Evolutionary conservation across 2,329 filamentous ascomycete genomes (phyloP).

Genomic region (Ophiostoma quercus): DNA sequence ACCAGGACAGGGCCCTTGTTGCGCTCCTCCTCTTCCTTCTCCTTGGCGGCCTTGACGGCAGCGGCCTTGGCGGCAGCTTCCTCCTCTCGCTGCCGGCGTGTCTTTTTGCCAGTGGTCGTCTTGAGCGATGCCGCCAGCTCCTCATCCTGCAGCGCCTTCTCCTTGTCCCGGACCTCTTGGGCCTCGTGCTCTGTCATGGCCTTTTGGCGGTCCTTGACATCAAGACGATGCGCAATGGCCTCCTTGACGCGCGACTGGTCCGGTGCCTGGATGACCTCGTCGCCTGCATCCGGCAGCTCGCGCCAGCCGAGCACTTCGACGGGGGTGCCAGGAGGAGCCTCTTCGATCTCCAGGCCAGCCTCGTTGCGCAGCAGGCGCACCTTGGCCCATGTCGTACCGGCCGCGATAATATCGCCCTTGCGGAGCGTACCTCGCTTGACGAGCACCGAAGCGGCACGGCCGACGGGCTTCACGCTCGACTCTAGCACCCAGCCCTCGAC

Average conservation of each 20-base stretch:
- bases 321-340: slow-evolving; percentile 80
- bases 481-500: slow-evolving; percentile 94
- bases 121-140: background rate
- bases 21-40: slow-evolving; percentile 30
- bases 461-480: slow-evolving; percentile 77
- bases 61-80: slow-evolving; percentile 37
- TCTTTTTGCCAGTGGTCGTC: background rate
- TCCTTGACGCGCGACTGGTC: slow-evolving; percentile 65
- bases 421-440: slow-evolving; percentile 82
- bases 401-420: slow-evolving; percentile 76
- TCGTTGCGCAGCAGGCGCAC: slow-evolving; percentile 84
- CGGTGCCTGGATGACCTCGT: slow-evolving; percentile 76
- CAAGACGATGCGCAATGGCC: slow-evolving; percentile 70
- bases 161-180: slow-evolving; percentile 49
- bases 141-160: slow-evolving; percentile 1
- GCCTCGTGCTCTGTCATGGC: slow-evolving; percentile 79
- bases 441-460: slow-evolving; percentile 81
- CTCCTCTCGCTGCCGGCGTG: background rate
- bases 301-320: slow-evolving; percentile 95
- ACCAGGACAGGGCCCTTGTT: slow-evolving; percentile 48
- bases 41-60: slow-evolving; percentile 33
- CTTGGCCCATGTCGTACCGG: slow-evolving; percentile 80
- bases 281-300: slow-evolving; percentile 73
- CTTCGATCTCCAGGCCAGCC: slow-evolving; percentile 63
- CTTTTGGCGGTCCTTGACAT: slow-evolving; percentile 64